Percentiles rank a stretch among this genome's conserved stretches.
These are phyloP conservation scores for Diaporthe sp. DNA, from an alignment of 2,329 filamentous ascomycete genomes.

Conservation along the genomic window DNA sequence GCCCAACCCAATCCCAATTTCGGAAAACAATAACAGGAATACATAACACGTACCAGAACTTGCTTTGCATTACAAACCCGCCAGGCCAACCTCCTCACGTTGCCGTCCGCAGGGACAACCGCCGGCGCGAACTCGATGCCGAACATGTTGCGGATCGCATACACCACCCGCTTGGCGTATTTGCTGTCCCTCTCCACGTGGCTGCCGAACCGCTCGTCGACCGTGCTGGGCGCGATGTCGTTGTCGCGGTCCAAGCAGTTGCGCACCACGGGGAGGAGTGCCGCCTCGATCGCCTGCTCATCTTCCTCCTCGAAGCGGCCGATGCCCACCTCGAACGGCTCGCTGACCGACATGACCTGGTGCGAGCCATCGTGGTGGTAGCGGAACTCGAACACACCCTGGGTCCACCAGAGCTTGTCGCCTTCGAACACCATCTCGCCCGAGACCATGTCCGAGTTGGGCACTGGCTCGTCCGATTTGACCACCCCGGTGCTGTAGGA, in stretches of 20 bases:
- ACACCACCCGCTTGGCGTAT: conserved; percentile 90
- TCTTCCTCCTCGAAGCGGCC: conserved; percentile 84
- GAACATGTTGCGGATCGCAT: conserved; percentile 96
- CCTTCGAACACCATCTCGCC: conserved; percentile 91
- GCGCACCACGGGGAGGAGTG: conserved; percentile 84
- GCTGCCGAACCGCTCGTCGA: conserved; percentile 86
- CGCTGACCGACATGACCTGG: conserved; percentile 92
- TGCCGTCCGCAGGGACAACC: conserved; percentile 93
- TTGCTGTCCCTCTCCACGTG: conserved; percentile 90
- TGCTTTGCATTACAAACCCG: conserved; percentile 96
- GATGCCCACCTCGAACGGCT: conserved; percentile 92
- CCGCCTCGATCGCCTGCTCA: conserved; percentile 65
- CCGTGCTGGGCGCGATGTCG: conserved; percentile 85
- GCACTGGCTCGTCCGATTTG: conserved; percentile 73
- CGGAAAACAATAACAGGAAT: not conserved
- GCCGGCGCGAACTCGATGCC: conserved; percentile 95
- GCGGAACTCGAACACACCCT: conserved; percentile 95
- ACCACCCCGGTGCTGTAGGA: conserved; percentile 83
- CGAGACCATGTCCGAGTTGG: conserved; percentile 71
- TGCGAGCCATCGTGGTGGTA: conserved; percentile 96
- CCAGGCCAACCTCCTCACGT: conserved; percentile 91
- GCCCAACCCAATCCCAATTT: too few species aligned
- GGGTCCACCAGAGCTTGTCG: conserved; percentile 97
- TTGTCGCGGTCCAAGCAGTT: conserved; percentile 95
- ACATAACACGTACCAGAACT: conserved; percentile 78